Conservation (phyloP, 805 yeast genomes). For the Sugiyamaella americana region DNA sequence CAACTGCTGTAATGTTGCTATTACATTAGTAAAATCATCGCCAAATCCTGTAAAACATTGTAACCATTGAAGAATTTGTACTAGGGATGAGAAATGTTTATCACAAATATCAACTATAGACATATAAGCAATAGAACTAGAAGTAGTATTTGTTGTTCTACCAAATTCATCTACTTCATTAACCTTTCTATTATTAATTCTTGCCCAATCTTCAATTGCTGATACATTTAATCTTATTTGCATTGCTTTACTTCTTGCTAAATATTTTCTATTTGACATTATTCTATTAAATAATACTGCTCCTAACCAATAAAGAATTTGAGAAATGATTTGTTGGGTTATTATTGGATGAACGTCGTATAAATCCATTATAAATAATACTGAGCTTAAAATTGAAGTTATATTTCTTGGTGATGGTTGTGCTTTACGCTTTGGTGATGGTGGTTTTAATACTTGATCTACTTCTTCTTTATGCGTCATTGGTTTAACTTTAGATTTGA, state of each 20-base stretch:
- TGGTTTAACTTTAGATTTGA: slow-evolving; percentile 40
- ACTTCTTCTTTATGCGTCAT: slow-evolving; percentile 65
- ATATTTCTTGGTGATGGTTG: slow-evolving; percentile 84
- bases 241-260: slow-evolving; percentile 78
- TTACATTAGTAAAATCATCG: slow-evolving; percentile 39
- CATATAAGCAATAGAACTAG: slow-evolving; percentile 36
- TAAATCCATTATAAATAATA: slow-evolving; percentile 75
- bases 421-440: slow-evolving; percentile 69
- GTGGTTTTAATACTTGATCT: slow-evolving; percentile 73
- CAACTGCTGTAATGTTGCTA: slow-evolving; percentile 47
- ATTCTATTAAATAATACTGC: slow-evolving; percentile 67
- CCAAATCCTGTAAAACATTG: slow-evolving; percentile 74
- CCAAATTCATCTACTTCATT: slow-evolving; percentile 27
- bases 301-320: slow-evolving; percentile 73
- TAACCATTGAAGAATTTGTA: slow-evolving; percentile 82
- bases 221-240: slow-evolving; percentile 85
- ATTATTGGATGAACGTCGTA: slow-evolving; percentile 74
- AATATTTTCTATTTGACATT: slow-evolving; percentile 57
- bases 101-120: slow-evolving; percentile 61
- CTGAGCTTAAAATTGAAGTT: slow-evolving; percentile 81
- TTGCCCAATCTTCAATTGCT: slow-evolving; percentile 87
- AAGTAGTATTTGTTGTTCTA: slow-evolving; percentile 18
- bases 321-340: slow-evolving; percentile 71
- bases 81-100: slow-evolving; percentile 61
- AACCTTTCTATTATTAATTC: slow-evolving; percentile 55